Evolutionary conservation across 257 asterid genomes (phyloP).

Genomic region (Scutellaria galericulata): DNA sequence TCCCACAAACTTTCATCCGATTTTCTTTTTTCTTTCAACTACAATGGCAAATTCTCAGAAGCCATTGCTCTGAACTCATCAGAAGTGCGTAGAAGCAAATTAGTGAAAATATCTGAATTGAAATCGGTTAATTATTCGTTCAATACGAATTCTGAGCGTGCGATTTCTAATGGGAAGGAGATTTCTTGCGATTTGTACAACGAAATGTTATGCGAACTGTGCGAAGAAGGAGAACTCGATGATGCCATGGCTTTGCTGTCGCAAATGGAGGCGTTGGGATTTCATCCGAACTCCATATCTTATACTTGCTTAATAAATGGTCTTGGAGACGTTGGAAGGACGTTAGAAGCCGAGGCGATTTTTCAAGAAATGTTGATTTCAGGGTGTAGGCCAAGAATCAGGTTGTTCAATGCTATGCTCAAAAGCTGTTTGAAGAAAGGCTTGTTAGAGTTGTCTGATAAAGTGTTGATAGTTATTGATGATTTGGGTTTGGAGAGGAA

Average conservation of each 20-base stretch:
- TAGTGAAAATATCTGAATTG: slow-evolving; percentile 27
- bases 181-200: slow-evolving; percentile 58
- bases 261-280: slow-evolving; percentile 82
- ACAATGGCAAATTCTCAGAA: slow-evolving; percentile 11
- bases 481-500: slow-evolving; percentile 54
- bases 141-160: slow-evolving; percentile 22
- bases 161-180: slow-evolving; percentile 47
- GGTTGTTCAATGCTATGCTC: slow-evolving; percentile 64
- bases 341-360: slow-evolving; percentile 81
- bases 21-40: slow-evolving; percentile 25
- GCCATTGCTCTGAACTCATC: slow-evolving; percentile 22
- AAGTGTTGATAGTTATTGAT: slow-evolving; percentile 48
- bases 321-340: slow-evolving; percentile 78
- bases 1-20: slow-evolving; percentile 7
- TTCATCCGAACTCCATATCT: slow-evolving; percentile 51
- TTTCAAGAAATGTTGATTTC: slow-evolving; percentile 71
- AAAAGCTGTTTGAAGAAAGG: slow-evolving; percentile 76
- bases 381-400: slow-evolving; percentile 61
- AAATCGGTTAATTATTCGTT: slow-evolving; percentile 31
- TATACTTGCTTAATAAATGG: slow-evolving; percentile 58
- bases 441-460: slow-evolving; percentile 58
- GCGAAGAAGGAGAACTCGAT: slow-evolving; percentile 69
- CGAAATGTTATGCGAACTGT: slow-evolving; percentile 58
- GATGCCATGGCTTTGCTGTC: slow-evolving; percentile 76
- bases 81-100: slow-evolving; percentile 10